A percentile compares a stretch with the other conserved stretches of the same genome.
phyloP scores from a whole-genome alignment of 345 rosid species.

The Capsella bursapastoris region DNA sequence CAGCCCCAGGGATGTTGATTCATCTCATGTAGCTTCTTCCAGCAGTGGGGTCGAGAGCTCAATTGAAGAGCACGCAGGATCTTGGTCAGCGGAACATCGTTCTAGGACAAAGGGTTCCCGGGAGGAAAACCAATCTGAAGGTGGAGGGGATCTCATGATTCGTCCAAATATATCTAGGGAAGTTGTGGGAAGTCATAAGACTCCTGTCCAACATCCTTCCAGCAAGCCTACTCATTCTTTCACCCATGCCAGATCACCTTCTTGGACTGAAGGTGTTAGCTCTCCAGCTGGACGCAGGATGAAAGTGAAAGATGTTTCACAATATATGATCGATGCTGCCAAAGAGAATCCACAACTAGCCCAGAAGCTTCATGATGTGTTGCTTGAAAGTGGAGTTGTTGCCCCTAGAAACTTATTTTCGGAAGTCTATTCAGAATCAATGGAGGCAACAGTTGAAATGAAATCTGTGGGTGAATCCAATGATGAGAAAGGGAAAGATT shows the following conservation, averaged over 20 bases:
- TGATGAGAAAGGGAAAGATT: conserved; percentile 47
- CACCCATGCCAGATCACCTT: conserved; percentile 80
- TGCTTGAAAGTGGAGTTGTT: conserved; percentile 90
- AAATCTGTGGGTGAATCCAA: conserved; percentile 49
- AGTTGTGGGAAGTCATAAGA: conserved; percentile 42
- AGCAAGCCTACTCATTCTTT: conserved; percentile 57
- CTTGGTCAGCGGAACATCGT: conserved; percentile 60
- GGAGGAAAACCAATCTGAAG: conserved; percentile 52
- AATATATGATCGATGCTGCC: conserved; percentile 94
- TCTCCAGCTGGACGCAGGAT: conserved; percentile 80
- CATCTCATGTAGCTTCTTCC: conserved; percentile 67
- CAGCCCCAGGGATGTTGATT: conserved; percentile 72
- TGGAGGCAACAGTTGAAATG: conserved; percentile 54
- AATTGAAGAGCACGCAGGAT: conserved; percentile 62
- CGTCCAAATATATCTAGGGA: conserved; percentile 36
- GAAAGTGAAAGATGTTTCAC: conserved; percentile 96
- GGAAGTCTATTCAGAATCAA: conserved; percentile 62
- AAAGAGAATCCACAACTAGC: conserved; percentile 94
- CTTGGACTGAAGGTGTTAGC: conserved; percentile 97
- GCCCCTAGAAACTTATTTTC: conserved; percentile 86
- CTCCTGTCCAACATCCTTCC: conserved; percentile 45
- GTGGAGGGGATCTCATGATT: conserved; percentile 45
- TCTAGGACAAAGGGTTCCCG: conserved; percentile 48
- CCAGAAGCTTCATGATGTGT: conserved; percentile 88
- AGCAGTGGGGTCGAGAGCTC: conserved; percentile 71